Percentiles rank a stretch among this genome's conserved stretches.
phyloP scores from a whole-genome alignment of 2,329 filamentous ascomycete species.

The Trichocomaceae sp. region DNA sequence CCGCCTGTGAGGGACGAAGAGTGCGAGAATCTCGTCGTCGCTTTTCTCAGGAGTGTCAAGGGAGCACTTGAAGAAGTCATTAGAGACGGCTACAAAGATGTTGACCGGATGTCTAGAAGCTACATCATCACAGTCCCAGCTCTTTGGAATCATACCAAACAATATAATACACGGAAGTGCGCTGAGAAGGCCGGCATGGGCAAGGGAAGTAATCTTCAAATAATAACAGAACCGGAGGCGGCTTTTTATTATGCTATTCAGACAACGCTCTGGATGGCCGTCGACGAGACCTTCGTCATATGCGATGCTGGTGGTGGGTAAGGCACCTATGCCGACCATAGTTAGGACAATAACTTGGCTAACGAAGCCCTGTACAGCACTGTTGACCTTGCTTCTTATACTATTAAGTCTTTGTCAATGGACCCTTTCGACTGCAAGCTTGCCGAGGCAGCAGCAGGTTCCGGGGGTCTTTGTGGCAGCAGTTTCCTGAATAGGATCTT shows the following conservation, averaged over 20 bases:
- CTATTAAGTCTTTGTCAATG: background rate
- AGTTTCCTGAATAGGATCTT: background rate
- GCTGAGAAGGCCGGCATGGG: background rate
- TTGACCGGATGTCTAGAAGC: background rate
- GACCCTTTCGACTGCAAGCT: background rate
- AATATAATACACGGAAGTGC: background rate
- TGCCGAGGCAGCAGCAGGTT: background rate
- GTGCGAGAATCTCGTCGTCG: background rate
- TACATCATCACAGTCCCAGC: background rate
- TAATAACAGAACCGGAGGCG: background rate
- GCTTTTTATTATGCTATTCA: background rate
- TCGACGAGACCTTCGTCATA: background rate
- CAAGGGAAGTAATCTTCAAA: background rate
- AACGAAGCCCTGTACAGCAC: background rate
- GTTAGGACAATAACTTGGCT: background rate
- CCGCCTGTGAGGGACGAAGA: background rate
- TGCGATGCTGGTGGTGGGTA: background rate
- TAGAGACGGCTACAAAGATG: background rate
- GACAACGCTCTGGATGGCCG: background rate
- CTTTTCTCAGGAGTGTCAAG: background rate
- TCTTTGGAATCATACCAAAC: background rate
- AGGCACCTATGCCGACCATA: background rate
- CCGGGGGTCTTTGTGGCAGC: background rate
- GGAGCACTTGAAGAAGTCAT: background rate
- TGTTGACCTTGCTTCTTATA: background rate